Base-by-base conservation (phyloP, 768 basidiomycete genomes). In the Tylopilus rubrobrunneus region DNA sequence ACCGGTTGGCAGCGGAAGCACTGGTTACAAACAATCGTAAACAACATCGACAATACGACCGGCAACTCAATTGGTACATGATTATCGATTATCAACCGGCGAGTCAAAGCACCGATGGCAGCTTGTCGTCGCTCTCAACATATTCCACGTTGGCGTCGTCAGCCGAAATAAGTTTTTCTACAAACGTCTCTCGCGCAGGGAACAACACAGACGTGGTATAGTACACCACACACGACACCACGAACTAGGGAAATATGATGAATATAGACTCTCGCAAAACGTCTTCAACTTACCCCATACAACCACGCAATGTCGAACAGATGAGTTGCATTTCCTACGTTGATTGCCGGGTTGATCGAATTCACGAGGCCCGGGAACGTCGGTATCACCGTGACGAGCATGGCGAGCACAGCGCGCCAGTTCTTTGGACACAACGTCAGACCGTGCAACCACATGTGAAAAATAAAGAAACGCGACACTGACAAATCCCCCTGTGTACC, bases 231-330 rank as follows among this genome's bases (percentile, higher is more conserved):
- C 56, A 62, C 36, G 66, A 57, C 23, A 70, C 61, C 15, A 66
- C 48, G 7, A 70, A 70, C 70, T 69, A 34, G 21, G 4, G 14
- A 42, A 15, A 1, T 14, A 25, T 48, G 29, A 15, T 19, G 28
- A 19, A 9, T 31, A 7, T 17, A 27, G 25, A 42, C 48, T 15
- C 33, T 27, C 23, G 9, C 9, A 42, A 28, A 41, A 23, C 4
- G n/a, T 34, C 21, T 36, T 9, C 31, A n/a, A 72, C 83, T 49
- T 67, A 90, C 87, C 51, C 87, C 87, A 59, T 85, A 89, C 27
- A 93, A 64, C 83, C 87, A 93, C 3, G 86, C 80, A 53, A 92
- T 76, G 62, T 87, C 81, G 63, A 86, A 92, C 12, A 89, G 62
- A 51, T 75, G 77, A 3, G 62, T 66, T 1, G 76, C 78, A 34